Evolutionary conservation across 2,329 filamentous ascomycete species (phyloP), one percentile per base, ranked within the genome.

Genomic region (Clarireedia sp.): DNA sequence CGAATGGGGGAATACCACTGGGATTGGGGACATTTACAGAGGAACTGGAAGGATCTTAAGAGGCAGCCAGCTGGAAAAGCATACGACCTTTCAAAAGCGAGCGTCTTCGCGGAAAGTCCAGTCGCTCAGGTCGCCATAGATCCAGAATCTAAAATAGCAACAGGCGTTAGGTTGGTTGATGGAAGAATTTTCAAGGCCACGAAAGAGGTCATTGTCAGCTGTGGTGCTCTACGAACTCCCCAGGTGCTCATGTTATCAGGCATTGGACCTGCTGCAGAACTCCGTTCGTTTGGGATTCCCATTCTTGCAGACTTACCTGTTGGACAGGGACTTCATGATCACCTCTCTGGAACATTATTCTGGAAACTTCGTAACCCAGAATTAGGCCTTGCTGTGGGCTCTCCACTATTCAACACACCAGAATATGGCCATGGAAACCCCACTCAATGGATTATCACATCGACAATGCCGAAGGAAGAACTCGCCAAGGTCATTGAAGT

Each of bases 21-120:
- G 47, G 26, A 19, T 54, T 55, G 36, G 44, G 51, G 17, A 53
- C 51, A 10, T 44, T 17, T 17, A 17, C 16, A 5, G 40, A 44
- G 17, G 17, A 44, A 44, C 17, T 44, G 40, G 40, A 17, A 21
- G 10, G 40, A 44, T 21, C 17, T 21, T 5, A 4, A 10, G 4
- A 48, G 60, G 24, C 57, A 55, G 23, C 57, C 59, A 33, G 48
- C 64, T 9, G 63, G 55, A 3, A 58, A 57, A 16, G 62, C 56
- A 5, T 67, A 66, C 33, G 61, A 61, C 33, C 37, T 47, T 33
- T 47, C 56, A 3, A 55, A 51, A n/a, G 52, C 51, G 1, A 37
- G 17, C 10, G 77, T 95, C 57, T 75, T 95, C 55, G 94, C 88
- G 66, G 85, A 92, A 66, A 86, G 89, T 17, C 91, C 88, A 82